Conservation (phyloP, 306 rosid species). For the Castanopsis chinensis region DNA sequence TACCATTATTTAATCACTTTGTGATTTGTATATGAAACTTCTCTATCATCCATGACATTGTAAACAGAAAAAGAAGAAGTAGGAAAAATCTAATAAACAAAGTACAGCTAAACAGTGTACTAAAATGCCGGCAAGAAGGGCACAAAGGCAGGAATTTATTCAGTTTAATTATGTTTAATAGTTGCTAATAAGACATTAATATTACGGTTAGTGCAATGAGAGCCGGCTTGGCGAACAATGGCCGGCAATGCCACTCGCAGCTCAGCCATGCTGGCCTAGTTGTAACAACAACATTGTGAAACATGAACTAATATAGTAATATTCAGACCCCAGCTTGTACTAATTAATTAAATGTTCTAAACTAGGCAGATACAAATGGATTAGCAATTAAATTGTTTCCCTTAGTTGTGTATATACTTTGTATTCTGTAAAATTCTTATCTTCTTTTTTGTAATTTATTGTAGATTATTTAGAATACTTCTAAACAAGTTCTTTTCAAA, state of each 20-base stretch:
- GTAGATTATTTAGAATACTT: neutral
- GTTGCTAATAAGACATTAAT: constrained; percentile 43
- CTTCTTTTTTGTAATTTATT: neutral
- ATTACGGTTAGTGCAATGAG: constrained; percentile 42
- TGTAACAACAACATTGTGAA: constrained; percentile 31
- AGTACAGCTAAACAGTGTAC: constrained; percentile 51
- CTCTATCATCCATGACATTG: constrained; percentile 14
- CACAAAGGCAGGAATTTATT: constrained; percentile 29
- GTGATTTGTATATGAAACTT: constrained; percentile 24
- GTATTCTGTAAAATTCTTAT: too few relatives aligned
- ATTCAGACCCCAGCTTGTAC: constrained; percentile 42
- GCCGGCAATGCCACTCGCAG: constrained; percentile 35
- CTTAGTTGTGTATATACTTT: neutral
- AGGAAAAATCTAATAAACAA: constrained; percentile 10
- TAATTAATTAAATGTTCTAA: constrained; percentile 28
- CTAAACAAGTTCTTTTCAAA: neutral
- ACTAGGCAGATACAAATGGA: constrained; percentile 26
- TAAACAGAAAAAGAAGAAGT: neutral
- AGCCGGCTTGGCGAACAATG: constrained; percentile 38
- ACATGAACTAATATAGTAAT: constrained; percentile 37
- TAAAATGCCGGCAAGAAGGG: constrained; percentile 56
- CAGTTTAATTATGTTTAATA: constrained; percentile 18
- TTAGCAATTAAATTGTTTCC: neutral
- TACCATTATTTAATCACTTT: constrained; percentile 16
- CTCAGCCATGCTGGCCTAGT: constrained; percentile 34